Base-by-base conservation (phyloP, 495 filamentous ascomycete species). In the Daldinia grandis region DNA sequence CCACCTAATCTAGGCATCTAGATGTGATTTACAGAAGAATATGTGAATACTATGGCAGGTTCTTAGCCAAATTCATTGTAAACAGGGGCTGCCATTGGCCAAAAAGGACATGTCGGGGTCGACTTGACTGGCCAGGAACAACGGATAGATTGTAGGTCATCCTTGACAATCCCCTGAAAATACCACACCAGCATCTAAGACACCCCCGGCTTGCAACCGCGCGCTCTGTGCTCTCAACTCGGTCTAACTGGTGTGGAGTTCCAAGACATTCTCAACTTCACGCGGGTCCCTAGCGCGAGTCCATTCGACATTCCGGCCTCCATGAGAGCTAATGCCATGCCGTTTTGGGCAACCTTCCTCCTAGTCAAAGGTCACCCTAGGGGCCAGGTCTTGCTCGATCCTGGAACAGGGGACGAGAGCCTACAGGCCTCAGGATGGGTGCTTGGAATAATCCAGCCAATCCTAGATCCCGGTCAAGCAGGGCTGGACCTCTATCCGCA, bases 321-420 rank as follows among this genome's bases (percentile, higher is more conserved):
- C 19, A 30, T 17, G 30, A 49, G 54, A 59, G 53, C 57, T 50
- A 59, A 59, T 67, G 56, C 64, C 64, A 61, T 73, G 42, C 70
- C 65, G 42, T 55, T 65, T 68, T 64, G 27, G 70, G 70, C 19
- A 56, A 50, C 57, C 55, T 56, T 60, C 51, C 64, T 73, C 65
- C 66, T 74, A 49, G 66, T 58, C 27, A 58, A 42, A 73, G 31
- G 14, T 33, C 51, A 64, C 61, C 60, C 55, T 69, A 55, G 31
- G 44, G 38, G 38, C 58, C 53, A 55, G 37, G 30, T 47, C 61
- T 33, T 68, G 47, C 64, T 60, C 37, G 51, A 60, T 58, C 68
- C 62, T 76, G 73, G 73, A 68, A 73, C 73, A 75, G 66, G 70
- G 68, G 67, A 66, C 61, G 31, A 58, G 51, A 58, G 35, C 33